Base-by-base conservation (phyloP, 768 basidiomycete species). In the Trametopsis cervina region DNA sequence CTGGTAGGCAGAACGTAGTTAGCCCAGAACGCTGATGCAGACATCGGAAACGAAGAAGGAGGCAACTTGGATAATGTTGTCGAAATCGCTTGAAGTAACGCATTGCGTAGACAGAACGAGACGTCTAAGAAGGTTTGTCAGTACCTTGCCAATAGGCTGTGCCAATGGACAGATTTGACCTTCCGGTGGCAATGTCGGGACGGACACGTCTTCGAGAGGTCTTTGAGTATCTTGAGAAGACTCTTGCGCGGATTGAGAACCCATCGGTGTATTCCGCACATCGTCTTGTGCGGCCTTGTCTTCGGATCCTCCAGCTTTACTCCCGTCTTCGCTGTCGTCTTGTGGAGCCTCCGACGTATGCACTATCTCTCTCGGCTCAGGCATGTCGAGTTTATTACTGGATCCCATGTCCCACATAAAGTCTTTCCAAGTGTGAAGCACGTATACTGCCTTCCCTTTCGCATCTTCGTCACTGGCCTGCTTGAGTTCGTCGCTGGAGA, bases 391-490 rank as follows among this genome's bases (percentile, higher is more conserved):
- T 58, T 80, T 86, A n/a, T 66, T 53, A 22, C 55, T 55, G n/a
- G 43, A 9, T 22, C 88, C 89, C 69, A 85, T 72, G 9, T 80
- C 74, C 78, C 85, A 91, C 10, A 90, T 61, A 56, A 73, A 66
- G 56, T 91, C 89, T 57, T 83, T 85, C 80, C 84, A 89, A 2
- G 81, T 77, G 56, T 91, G 89, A 17, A 83, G 53, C 3, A 89
- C 66, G 29, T 71, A 69, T 7, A 89, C 85, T 0, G 86, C 89
- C 60, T 91, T 91, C 1, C 89, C 89, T 57, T 87, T 89, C 44
- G 69, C 71, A 18, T 65, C 68, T n/a, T 66, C 64, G 39, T 67
- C 62, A 33, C 56, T 57, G 0, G 58, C 54, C 12, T 55, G 41
- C 15, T 59, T 59, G 47, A 88, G 59, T 39, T 70, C 68, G 44